Evolutionary conservation across 1,284 basidiomycete species (phyloP).

Genomic region (Puccinia triticina): DNA sequence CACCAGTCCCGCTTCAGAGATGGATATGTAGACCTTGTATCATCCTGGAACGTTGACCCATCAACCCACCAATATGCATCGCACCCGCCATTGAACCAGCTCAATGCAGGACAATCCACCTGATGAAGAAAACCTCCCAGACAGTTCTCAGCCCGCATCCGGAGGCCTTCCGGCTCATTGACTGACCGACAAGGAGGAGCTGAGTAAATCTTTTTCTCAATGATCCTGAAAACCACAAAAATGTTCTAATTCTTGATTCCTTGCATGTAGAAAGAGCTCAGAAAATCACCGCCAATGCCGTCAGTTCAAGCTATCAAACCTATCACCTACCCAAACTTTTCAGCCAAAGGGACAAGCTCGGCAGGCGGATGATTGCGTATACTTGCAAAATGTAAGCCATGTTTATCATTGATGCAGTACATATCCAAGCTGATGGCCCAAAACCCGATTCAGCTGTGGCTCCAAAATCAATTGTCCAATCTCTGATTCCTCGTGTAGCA

Average conservation of each 20-base stretch:
- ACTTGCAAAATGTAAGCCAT: neutral
- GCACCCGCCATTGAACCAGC: neutral
- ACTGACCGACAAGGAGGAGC: conserved; percentile 4
- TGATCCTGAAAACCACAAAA: too few relatives aligned
- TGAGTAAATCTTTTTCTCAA: conserved; percentile 3
- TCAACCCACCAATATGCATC: neutral
- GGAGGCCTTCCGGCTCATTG: neutral
- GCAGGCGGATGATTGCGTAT: neutral
- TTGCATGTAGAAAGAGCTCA: conserved; percentile 10
- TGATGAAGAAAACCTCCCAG: neutral
- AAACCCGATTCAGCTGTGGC: neutral
- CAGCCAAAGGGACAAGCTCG: neutral
- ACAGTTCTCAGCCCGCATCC: neutral
- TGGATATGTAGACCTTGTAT: conserved; percentile 10
- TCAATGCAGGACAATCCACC: neutral
- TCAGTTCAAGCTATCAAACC: conserved; percentile 5
- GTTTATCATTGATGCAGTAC: neutral
- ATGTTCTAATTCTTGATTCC: neutral
- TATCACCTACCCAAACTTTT: neutral
- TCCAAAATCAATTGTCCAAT: neutral
- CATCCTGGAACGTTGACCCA: neutral
- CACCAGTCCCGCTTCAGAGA: neutral
- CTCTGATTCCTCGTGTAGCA: conserved; percentile 10
- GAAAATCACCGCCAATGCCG: neutral
- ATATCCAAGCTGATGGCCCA: neutral